Conservation (phyloP, 1,284 basidiomycete species). For the Cryptococcus deneoformans region DNA sequence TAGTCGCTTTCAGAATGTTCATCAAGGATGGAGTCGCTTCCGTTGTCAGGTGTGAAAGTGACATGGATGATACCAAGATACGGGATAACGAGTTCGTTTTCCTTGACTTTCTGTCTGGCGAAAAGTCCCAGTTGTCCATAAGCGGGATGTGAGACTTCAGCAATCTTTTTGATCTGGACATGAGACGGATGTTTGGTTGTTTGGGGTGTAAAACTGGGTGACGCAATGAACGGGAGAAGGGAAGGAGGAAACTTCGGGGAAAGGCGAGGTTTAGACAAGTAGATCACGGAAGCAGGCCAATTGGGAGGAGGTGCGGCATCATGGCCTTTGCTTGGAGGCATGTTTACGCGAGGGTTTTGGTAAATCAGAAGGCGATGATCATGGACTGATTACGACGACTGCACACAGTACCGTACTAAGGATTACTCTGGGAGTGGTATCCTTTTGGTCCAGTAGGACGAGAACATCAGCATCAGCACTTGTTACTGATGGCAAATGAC, state of each 20-base stretch:
- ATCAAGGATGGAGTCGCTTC: slow-evolving; percentile 58
- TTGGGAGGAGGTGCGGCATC: slow-evolving; percentile 35
- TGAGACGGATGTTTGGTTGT: slow-evolving; percentile 27
- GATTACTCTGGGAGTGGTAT: too few species aligned
- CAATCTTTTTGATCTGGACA: slow-evolving; percentile 45
- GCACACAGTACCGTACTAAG: too few species aligned
- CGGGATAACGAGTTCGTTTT: slow-evolving; percentile 67
- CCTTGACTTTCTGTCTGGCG: slow-evolving; percentile 64
- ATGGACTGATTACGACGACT: too few species aligned
- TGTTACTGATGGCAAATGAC: too few species aligned
- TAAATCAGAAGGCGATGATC: background rate
- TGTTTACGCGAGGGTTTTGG: background rate
- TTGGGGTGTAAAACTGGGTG: slow-evolving; percentile 16
- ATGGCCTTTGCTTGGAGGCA: slow-evolving; percentile 18
- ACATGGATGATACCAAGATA: slow-evolving; percentile 71
- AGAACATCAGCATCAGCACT: too few species aligned
- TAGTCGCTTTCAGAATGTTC: slow-evolving; percentile 59
- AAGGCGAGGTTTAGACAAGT: slow-evolving; percentile 41
- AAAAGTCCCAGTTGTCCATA: slow-evolving; percentile 78
- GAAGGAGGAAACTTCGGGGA: slow-evolving; percentile 34
- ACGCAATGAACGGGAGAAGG: slow-evolving; percentile 27
- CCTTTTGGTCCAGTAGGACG: too few species aligned
- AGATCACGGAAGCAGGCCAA: slow-evolving; percentile 44
- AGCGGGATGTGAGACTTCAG: slow-evolving; percentile 62
- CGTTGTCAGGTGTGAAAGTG: slow-evolving; percentile 55